These are phyloP conservation scores for Schoenoplectus triqueter DNA, from an alignment of 202 grass and related monocot species.

Conservation along the genomic window DNA sequence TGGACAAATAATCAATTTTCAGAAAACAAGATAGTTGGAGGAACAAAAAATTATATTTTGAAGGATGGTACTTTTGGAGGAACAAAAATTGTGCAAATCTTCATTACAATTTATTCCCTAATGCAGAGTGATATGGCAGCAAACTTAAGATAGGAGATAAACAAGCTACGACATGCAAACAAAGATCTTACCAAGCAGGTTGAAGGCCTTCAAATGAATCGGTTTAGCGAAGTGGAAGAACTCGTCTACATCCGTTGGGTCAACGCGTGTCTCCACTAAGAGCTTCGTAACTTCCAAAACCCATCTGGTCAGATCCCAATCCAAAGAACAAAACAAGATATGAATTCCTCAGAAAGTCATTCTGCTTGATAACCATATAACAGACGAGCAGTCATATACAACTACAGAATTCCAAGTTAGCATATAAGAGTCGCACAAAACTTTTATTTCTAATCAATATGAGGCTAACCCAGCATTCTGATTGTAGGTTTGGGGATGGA, in stretches of 20 bases:
- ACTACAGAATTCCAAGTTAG: not conserved
- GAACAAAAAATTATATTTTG: no score
- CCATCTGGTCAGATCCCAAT: constrained; percentile 60
- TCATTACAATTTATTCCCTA: constrained; percentile 6
- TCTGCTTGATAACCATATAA: not conserved
- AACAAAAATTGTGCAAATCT: not conserved
- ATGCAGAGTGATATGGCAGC: constrained; percentile 78
- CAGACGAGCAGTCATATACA: not conserved
- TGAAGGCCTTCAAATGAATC: constrained; percentile 91
- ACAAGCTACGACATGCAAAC: constrained; percentile 67
- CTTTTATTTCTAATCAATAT: not conserved
- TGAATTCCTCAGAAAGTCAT: not conserved
- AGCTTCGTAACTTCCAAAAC: constrained; percentile 79
- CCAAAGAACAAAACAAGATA: not conserved
- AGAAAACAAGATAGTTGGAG: not conserved
- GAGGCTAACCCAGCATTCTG: constrained; percentile 23
- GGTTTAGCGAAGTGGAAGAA: constrained; percentile 96
- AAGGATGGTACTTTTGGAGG: no score
- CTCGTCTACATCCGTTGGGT: constrained; percentile 95
- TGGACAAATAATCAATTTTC: not conserved
- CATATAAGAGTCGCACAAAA: not conserved
- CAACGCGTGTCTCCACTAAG: constrained; percentile 80
- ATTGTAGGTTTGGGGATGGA: constrained; percentile 46
- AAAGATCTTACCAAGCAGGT: constrained; percentile 94
- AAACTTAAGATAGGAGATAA: constrained; percentile 72